Percentiles rank a stretch among this genome's conserved stretches.
Evolutionary conservation across 345 rosid species (phyloP).

Genomic region (Aethionema arabicum): DNA sequence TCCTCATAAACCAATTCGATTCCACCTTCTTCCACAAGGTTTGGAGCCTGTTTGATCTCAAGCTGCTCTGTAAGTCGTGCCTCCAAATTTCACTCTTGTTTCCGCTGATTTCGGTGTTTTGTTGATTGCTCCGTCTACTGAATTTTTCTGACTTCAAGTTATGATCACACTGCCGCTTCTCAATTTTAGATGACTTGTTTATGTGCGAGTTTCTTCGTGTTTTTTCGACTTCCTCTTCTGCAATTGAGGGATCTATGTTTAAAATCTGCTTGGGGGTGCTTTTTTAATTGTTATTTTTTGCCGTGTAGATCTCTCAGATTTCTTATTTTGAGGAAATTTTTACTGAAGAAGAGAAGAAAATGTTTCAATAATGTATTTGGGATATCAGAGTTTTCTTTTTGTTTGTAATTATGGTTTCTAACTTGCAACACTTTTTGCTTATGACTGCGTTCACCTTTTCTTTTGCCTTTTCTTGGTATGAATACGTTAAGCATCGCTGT

Average conservation of each 20-base stretch:
- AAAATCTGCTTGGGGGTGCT: background rate
- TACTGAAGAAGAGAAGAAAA: background rate
- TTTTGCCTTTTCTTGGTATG: background rate
- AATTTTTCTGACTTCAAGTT: background rate
- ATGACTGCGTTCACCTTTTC: conserved; percentile 15
- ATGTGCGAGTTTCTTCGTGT: background rate
- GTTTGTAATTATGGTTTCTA: background rate
- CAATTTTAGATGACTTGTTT: conserved; percentile 1
- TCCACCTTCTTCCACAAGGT: conserved; percentile 19
- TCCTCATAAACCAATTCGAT: conserved; percentile 15
- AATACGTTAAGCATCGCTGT: conserved; percentile 17
- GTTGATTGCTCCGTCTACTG: background rate
- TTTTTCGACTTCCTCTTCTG: background rate
- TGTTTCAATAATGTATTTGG: background rate
- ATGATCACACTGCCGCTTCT: background rate
- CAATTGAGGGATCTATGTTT: too few species aligned
- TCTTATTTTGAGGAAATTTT: conserved; percentile 5
- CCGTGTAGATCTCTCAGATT: conserved; percentile 32
- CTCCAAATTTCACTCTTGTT: conserved; percentile 2
- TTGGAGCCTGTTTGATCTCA: conserved; percentile 13
- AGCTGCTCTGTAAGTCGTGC: background rate
- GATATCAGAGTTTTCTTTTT: background rate
- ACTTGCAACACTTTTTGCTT: conserved; percentile 19
- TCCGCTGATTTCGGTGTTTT: background rate
- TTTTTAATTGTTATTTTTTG: conserved; percentile 8